Percentiles rank a stretch among this genome's conserved stretches.
Conservation (phyloP, 306 rosid species). For the Chamaecrista fasciculata region DNA sequence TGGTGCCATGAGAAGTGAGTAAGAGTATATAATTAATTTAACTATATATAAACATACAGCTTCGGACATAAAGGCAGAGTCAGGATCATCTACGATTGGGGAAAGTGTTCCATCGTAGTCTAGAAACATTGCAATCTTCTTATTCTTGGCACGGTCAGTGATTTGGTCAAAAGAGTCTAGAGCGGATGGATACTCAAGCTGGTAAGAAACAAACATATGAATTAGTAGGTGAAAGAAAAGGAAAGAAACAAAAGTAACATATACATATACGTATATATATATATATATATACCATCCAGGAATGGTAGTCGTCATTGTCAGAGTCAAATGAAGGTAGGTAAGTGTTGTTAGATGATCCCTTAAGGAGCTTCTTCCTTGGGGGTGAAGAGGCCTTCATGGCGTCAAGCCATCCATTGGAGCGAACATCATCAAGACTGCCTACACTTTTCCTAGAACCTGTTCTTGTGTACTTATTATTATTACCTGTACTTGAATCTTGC, state of each 20-base stretch:
- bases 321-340: constrained; percentile 59
- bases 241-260: too few species aligned
- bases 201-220: constrained; percentile 18
- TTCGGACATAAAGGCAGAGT: constrained; percentile 72
- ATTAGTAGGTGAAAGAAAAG: background rate
- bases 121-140: constrained; percentile 81
- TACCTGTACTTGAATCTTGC: constrained; percentile 61
- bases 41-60: constrained; percentile 70
- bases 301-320: constrained; percentile 48
- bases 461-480: constrained; percentile 47
- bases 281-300: constrained; percentile 91
- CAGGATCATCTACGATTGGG: constrained; percentile 93
- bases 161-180: constrained; percentile 59
- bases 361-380: constrained; percentile 68
- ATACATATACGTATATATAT: too few species aligned
- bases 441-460: constrained; percentile 58
- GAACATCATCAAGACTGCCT: constrained; percentile 70
- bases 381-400: constrained; percentile 97
- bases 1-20: background rate
- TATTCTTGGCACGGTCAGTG: constrained; percentile 49
- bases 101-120: constrained; percentile 98
- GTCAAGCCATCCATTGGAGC: constrained; percentile 87
- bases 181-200: constrained; percentile 86
- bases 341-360: constrained; percentile 38
- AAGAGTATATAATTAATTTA: too few species aligned